Evolutionary conservation across 2,329 filamentous ascomycete species (phyloP), one percentile per base, ranked within the genome.

Genomic region (Trichoderma atrobrunneum): DNA sequence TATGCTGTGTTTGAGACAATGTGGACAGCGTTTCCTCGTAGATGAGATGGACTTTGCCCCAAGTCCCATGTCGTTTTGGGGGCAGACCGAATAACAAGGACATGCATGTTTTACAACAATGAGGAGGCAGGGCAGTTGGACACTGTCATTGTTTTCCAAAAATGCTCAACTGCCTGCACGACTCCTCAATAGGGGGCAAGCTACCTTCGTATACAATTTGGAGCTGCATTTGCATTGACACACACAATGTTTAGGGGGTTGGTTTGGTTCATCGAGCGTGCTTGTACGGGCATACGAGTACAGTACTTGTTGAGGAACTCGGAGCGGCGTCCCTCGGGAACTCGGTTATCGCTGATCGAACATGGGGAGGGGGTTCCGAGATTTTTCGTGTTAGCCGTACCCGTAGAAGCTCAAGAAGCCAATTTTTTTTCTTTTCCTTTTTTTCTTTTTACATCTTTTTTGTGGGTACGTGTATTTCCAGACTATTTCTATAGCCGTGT

Each of bases 331-430:
- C 36, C 56, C 28, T 32, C 36, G 51, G 66, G 66, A 69, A 39
- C 56, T 69, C 66, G 66, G 66, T 48, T 69, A 69, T 69, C 66
- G 66, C 66, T 68, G 66, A 69, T 61, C 54, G 56, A 51, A 14
- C 28, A 57, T 60, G n/a, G 56, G 64, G 66, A 43, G 28, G 66
- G 54, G 56, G 28, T 24, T 32, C 64, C 64, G 64, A 43, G 24
- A 36, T 18, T 51, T 60, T 69, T 60, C 51, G 34, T 60, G 16
- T 26, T 60, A 48, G 62, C 62, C 36, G 39, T 64, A 26, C n/a
- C n/a, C n/a, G n/a, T n/a, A n/a, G 36, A 64, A 51, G 61, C 39
- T 43, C 26, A 28, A 14, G 26, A 39, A 36, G 59, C 34, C 36
- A 43, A 30, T 30, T 26, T 7, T 26, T 28, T 63, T 36, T 30